These are phyloP conservation scores for Penicillium coprophilum DNA, from an alignment of 495 filamentous ascomycete species.

Conservation along the genomic window DNA sequence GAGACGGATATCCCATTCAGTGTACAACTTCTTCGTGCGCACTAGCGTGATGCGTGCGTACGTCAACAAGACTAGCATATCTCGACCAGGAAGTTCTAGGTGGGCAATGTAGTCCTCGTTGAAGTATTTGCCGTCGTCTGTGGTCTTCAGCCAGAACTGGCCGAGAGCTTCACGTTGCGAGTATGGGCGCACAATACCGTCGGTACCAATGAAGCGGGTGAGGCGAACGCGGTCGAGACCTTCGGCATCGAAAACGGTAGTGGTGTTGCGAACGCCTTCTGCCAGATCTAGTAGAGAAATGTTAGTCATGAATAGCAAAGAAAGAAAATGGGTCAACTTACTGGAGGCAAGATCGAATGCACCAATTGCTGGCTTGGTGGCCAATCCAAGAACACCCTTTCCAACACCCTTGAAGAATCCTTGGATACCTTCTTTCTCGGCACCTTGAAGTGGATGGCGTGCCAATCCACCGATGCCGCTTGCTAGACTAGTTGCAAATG, in stretches of 20 bases:
- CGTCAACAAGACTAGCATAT: slow-evolving; percentile 93
- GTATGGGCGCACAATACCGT: slow-evolving; percentile 94
- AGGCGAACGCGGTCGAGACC: slow-evolving; percentile 92
- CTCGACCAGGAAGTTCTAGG: slow-evolving; percentile 82
- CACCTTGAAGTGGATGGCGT: slow-evolving; percentile 89
- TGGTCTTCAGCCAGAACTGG: slow-evolving; percentile 97
- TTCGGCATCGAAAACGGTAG: slow-evolving; percentile 92
- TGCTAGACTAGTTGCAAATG: slow-evolving; percentile 86
- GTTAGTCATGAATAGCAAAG: slow-evolving; percentile 21
- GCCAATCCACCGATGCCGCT: slow-evolving; percentile 91
- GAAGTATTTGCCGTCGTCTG: slow-evolving; percentile 96
- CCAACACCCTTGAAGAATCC: slow-evolving; percentile 98
- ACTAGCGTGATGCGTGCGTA: slow-evolving; percentile 91
- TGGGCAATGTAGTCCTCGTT: slow-evolving; percentile 97
- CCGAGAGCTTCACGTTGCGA: slow-evolving; percentile 93
- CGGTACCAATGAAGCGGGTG: slow-evolving; percentile 84
- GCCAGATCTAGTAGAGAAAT: slow-evolving; percentile 59
- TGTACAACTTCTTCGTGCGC: slow-evolving; percentile 74
- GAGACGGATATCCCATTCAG: slow-evolving; percentile 92
- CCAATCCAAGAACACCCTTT: slow-evolving; percentile 87
- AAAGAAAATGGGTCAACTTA: slow-evolving; percentile 23
- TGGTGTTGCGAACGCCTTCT: slow-evolving; percentile 97
- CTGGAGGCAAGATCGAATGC: slow-evolving; percentile 94
- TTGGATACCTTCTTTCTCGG: slow-evolving; percentile 88
- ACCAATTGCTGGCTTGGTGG: slow-evolving; percentile 94